Conservation (phyloP, 352 stramenopile genomes). For the Phytophthora tubulina region DNA sequence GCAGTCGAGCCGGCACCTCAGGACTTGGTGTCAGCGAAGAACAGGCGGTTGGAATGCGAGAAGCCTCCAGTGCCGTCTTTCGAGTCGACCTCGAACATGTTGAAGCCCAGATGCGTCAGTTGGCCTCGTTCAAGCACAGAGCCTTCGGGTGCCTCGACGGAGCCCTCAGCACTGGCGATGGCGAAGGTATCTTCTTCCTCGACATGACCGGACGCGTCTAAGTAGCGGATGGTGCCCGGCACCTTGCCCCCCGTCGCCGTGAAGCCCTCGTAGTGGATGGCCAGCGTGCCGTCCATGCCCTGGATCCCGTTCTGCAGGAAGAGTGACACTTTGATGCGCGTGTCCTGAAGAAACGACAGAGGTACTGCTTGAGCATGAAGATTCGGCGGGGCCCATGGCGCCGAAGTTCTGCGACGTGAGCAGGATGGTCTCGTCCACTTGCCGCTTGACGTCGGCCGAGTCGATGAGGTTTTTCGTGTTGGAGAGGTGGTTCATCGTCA, state of each 20-base stretch:
- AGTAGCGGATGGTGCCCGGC: conserved; percentile 78
- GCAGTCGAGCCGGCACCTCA: conserved; percentile 33
- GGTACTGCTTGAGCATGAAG: conserved; percentile 84
- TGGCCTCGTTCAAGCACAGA: conserved; percentile 69
- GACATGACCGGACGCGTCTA: conserved; percentile 62
- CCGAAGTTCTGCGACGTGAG: conserved; percentile 83
- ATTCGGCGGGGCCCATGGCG: conserved; percentile 70
- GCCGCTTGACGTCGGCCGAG: conserved; percentile 63
- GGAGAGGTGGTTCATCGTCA: conserved; percentile 90
- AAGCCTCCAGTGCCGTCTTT: conserved; percentile 52
- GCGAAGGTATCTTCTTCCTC: conserved; percentile 78
- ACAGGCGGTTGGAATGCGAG: conserved; percentile 57
- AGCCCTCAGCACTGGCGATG: conserved; percentile 61
- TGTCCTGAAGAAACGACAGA: conserved; percentile 92
- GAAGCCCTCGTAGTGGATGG: conserved; percentile 80
- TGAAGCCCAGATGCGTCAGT: conserved; percentile 71
- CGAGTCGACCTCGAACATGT: conserved; percentile 88
- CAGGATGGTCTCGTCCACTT: conserved; percentile 84
- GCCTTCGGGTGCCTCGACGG: conserved; percentile 58
- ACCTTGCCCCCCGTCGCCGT: conserved; percentile 72
- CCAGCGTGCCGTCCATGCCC: conserved; percentile 81
- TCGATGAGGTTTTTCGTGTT: conserved; percentile 83
- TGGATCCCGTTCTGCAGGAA: conserved; percentile 92
- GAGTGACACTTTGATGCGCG: conserved; percentile 92
- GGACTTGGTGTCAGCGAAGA: conserved; percentile 70